Percentiles rank a stretch among this genome's conserved stretches.
Conservation (phyloP, 192 early-diverging fungal genomes). For the Obelidium mucronatum region DNA sequence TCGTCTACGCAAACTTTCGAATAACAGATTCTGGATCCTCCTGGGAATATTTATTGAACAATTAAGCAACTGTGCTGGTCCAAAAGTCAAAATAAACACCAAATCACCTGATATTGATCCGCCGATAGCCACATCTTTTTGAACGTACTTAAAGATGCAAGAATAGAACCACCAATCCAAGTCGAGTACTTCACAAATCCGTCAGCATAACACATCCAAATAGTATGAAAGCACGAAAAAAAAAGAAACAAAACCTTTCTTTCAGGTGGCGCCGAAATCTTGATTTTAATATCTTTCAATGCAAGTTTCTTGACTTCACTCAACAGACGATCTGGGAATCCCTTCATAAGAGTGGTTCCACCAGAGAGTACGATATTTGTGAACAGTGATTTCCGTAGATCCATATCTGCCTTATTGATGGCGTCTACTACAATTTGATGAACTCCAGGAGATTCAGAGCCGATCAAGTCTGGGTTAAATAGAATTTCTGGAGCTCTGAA, state of each 20-base stretch:
- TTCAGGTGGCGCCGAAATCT: constrained; percentile 96
- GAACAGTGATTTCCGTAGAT: constrained; percentile 88
- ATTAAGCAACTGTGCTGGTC: not conserved
- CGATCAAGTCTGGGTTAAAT: constrained; percentile 94
- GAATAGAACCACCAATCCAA: constrained; percentile 97
- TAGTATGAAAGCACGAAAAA: not conserved
- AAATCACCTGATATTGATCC: constrained; percentile 72
- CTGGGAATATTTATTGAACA: constrained; percentile 48
- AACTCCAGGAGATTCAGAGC: constrained; percentile 90
- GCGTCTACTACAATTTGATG: constrained; percentile 94
- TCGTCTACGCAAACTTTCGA: constrained; percentile 61
- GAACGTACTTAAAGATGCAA: constrained; percentile 96
- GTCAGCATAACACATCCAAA: not conserved
- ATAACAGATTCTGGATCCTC: constrained; percentile 96
- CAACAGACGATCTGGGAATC: constrained; percentile 94
- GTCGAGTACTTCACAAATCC: constrained; percentile 92
- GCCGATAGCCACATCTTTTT: constrained; percentile 99
- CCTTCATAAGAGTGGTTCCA: constrained; percentile 90
- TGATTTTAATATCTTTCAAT: constrained; percentile 95
- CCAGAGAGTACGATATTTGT: constrained; percentile 95
- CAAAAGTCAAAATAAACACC: not conserved
- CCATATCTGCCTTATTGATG: constrained; percentile 94
- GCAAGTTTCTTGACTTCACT: constrained; percentile 89
- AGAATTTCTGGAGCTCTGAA: constrained; percentile 96
- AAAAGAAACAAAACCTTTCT: constrained; percentile 69